Evolutionary conservation across 2,329 filamentous ascomycete genomes (phyloP).

Genomic region (Trichoderma guizhouense): DNA sequence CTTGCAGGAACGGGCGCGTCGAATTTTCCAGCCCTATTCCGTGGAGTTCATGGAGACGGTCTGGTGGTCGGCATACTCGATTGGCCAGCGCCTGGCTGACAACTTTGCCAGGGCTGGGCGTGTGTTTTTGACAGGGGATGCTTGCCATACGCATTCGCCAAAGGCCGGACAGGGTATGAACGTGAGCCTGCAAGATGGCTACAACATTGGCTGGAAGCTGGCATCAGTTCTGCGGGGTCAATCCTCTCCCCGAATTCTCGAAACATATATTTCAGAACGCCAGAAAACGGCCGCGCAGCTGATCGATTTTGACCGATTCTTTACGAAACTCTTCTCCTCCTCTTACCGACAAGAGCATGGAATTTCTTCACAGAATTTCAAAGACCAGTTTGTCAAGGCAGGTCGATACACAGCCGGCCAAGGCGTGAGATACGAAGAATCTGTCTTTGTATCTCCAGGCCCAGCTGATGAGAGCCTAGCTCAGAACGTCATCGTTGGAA

Average conservation of each 20-base stretch:
- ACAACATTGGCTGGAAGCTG: slow-evolving; percentile 1
- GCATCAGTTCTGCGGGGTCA: not conserved
- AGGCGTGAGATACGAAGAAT: not conserved
- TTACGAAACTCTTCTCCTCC: not conserved
- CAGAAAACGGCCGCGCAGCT: not conserved
- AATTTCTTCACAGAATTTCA: not conserved
- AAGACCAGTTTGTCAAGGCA: not conserved
- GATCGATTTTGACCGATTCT: slow-evolving; percentile 1
- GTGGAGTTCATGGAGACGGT: not conserved
- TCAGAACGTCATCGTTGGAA: not conserved
- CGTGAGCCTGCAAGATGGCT: not conserved
- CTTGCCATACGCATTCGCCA: not conserved
- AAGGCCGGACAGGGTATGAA: not conserved
- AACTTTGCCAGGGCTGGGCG: not conserved
- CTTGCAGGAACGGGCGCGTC: not conserved
- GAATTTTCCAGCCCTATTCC: not conserved
- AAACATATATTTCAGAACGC: not conserved
- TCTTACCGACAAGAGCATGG: not conserved
- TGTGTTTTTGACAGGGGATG: not conserved
- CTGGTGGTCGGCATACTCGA: not conserved
- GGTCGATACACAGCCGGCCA: not conserved
- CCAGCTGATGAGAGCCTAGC: not conserved
- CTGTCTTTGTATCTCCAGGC: not conserved
- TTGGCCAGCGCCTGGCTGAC: not conserved
- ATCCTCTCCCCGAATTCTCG: not conserved